Conservation (phyloP, 2,329 filamentous ascomycete species). For the Lecanicillium sp. region DNA sequence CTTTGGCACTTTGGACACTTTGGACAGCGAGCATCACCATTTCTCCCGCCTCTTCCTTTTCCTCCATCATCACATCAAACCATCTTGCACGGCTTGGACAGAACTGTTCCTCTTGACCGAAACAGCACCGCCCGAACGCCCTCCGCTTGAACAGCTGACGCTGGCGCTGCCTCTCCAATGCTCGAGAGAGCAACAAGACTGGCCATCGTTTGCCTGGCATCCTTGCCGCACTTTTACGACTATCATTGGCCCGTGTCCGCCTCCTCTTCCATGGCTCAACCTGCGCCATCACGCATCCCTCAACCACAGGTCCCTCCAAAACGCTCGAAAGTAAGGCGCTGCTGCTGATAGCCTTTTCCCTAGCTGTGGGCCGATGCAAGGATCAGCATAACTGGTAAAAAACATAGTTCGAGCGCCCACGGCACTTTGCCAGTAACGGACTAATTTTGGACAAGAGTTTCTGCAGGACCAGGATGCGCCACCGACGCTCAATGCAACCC, state of each 20-base stretch:
- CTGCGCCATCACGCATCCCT: conserved; percentile 8
- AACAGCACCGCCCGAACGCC: too few relatives aligned
- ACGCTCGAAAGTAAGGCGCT: background rate
- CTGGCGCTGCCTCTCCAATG: conserved; percentile 8
- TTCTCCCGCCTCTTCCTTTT: background rate
- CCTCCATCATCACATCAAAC: background rate
- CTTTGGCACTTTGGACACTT: too few relatives aligned
- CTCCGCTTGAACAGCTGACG: conserved; percentile 5
- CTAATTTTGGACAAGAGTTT: too few relatives aligned
- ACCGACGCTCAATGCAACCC: background rate
- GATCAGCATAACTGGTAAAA: conserved; percentile 2
- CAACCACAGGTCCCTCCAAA: conserved; percentile 5
- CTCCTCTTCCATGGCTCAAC: background rate
- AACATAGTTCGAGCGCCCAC: conserved; percentile 5
- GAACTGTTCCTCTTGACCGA: too few relatives aligned
- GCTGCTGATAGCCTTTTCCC: background rate
- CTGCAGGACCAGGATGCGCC: background rate
- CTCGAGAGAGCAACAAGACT: too few relatives aligned
- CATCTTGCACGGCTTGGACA: too few relatives aligned
- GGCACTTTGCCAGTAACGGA: background rate
- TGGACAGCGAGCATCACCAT: too few relatives aligned
- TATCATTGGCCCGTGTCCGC: conserved; percentile 5
- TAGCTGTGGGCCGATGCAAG: conserved; percentile 7
- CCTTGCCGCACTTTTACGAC: background rate
- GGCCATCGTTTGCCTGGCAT: background rate